Base-by-base conservation (phyloP, 352 stramenopile species). In the Halophytophthora batemanensis region DNA sequence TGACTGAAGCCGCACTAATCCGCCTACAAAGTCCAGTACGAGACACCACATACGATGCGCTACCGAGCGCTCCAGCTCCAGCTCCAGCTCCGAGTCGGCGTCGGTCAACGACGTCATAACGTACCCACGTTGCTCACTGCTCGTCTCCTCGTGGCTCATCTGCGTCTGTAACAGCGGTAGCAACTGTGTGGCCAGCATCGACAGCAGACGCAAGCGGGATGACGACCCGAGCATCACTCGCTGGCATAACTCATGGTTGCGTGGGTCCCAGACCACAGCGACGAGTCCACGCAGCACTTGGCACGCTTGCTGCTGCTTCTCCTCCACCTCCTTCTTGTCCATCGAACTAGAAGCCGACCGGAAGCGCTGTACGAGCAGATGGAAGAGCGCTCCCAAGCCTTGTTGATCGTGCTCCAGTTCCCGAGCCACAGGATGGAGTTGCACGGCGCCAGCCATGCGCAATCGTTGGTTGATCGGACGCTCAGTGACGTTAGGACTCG, bases 11-110 rank as follows among this genome's bases (percentile, higher is more conserved):
- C 66, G 67, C 8, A 83, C 21, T 38, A 83, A 59, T 4, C 69
- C 69, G 21, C 55, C 43, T 1, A 71, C 67, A 48, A 83, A 77
- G 33, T 75, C 55, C 14, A 89, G 56, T 19, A 78, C 63, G 34
- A 63, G 55, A 29, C 78, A 89, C 78, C 78, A 89, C 63, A 78
- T 74, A n/a, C 59, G 53, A 34, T 89, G 78, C 2, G 66, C 69
- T 8, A 62, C 38, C 0, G 78, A 87, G 3, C 71, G 69, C 18
- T 70, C 21, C 3, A 69, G 34, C 15, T 31, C 28, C 21, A 50
- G 43, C 15, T 55, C 57, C n/a, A n/a, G n/a, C n/a, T n/a, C n/a
- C n/a, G n/a, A n/a, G 13, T 65, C 22, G 10, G 25, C 31, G 1
- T 25, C 43, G 33, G 23, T 60, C 45, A 19, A 45, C 37, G 19